phyloP scores from a whole-genome alignment of 768 basidiomycete species.

The Macrolepiota dolichaula region DNA sequence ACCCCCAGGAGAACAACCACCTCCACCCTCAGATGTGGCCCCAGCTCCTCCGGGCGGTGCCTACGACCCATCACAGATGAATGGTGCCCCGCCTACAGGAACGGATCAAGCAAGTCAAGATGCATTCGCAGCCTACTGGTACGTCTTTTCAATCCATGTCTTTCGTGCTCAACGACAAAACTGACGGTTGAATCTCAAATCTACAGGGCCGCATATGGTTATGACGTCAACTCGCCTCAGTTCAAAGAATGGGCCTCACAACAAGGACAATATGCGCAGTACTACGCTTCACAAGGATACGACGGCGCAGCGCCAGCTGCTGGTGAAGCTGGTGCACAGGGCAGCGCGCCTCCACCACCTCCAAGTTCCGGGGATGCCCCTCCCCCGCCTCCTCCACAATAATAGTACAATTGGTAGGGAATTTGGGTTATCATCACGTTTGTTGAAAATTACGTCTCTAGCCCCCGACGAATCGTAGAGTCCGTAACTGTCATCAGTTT shows the following conservation, averaged over 20 bases:
- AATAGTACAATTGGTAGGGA: background rate
- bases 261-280: slow-evolving; percentile 61
- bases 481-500: background rate
- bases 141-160: slow-evolving; percentile 17
- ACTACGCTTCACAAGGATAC: slow-evolving; percentile 47
- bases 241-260: slow-evolving; percentile 73
- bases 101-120: slow-evolving; percentile 23
- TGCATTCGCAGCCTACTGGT: slow-evolving; percentile 52
- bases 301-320: background rate
- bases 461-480: background rate
- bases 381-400: slow-evolving; percentile 2
- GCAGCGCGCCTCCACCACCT: background rate
- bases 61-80: slow-evolving; percentile 31
- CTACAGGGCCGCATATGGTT: slow-evolving; percentile 70
- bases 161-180: no score
- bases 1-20: slow-evolving; percentile 40
- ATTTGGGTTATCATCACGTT: background rate
- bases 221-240: slow-evolving; percentile 71
- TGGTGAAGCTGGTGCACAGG: slow-evolving; percentile 1
- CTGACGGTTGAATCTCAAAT: background rate
- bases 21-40: slow-evolving; percentile 31
- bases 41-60: slow-evolving; percentile 48
- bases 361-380: background rate
- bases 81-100: slow-evolving; percentile 6
- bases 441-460: background rate